Conservation (phyloP, 768 basidiomycete genomes). For the Leucocoprinus birnbaumii region DNA sequence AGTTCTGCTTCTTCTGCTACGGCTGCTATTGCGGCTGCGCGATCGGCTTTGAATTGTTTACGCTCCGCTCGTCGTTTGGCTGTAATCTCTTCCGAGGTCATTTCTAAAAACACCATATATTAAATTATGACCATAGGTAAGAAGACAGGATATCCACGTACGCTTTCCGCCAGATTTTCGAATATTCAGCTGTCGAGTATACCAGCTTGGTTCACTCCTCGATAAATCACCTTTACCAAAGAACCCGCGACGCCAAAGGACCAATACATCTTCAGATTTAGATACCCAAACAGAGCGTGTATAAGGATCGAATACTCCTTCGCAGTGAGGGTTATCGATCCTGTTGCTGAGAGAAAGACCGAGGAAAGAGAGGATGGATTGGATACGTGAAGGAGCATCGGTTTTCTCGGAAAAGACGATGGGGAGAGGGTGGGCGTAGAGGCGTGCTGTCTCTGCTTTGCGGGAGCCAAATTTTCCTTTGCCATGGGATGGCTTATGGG, state of each 20-base stretch:
- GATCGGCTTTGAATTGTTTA: conserved; percentile 89
- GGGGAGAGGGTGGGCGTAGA: conserved; percentile 75
- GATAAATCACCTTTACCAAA: conserved; percentile 97
- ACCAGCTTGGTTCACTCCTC: conserved; percentile 94
- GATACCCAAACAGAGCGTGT: conserved; percentile 91
- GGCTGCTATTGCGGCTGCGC: conserved; percentile 83
- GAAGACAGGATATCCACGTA: too few species aligned
- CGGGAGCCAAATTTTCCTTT: conserved; percentile 52
- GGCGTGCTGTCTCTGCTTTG: conserved; percentile 60
- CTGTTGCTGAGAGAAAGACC: conserved; percentile 58
- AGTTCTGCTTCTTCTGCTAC: conserved; percentile 79
- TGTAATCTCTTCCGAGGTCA: conserved; percentile 90
- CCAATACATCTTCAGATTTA: conserved; percentile 54
- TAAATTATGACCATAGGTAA: too few species aligned
- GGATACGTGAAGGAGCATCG: conserved; percentile 34
- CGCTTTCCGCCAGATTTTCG: conserved; percentile 57
- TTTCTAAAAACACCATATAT: conserved; percentile 34
- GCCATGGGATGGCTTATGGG: conserved; percentile 9
- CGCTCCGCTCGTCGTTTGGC: conserved; percentile 85
- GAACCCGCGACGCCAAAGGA: conserved; percentile 89
- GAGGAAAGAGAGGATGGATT: conserved; percentile 48
- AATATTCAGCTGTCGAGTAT: conserved; percentile 71
- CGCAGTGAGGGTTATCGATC: conserved; percentile 69
- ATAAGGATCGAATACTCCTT: conserved; percentile 71
- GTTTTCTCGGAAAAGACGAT: conserved; percentile 38